These are phyloP conservation scores for Pyrenochaeta sp. DNA, from an alignment of 2,329 filamentous ascomycete species.

Conservation along the genomic window DNA sequence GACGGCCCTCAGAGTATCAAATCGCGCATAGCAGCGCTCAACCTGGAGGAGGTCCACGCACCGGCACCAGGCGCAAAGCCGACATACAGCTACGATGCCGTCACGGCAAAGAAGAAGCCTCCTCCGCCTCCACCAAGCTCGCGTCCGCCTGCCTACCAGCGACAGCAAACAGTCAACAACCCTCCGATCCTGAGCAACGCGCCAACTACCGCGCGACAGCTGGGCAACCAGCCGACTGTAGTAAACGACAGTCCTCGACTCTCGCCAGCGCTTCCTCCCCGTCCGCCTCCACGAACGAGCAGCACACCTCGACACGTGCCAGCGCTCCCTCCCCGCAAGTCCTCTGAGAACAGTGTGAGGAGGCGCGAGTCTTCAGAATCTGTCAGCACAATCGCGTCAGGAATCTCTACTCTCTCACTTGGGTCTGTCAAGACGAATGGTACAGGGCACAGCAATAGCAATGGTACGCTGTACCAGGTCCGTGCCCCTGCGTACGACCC, in stretches of 20 bases:
- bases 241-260: slow-evolving; percentile 27
- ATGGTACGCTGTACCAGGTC: slow-evolving; percentile 49
- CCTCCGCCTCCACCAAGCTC: slow-evolving; percentile 50
- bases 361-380: slow-evolving; percentile 57
- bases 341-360: slow-evolving; percentile 50
- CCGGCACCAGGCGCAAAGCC: slow-evolving; percentile 47
- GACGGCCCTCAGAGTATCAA: slow-evolving; percentile 48
- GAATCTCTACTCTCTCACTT: slow-evolving; percentile 59
- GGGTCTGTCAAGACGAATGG: slow-evolving; percentile 55
- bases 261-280: slow-evolving; percentile 45
- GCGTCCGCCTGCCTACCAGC: slow-evolving; percentile 39
- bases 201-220: slow-evolving; percentile 40
- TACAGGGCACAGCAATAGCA: slow-evolving; percentile 44
- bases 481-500: slow-evolving; percentile 67
- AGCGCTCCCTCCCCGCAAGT: slow-evolving; percentile 54
- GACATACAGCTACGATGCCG: slow-evolving; percentile 46
- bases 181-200: slow-evolving; percentile 51
- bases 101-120: slow-evolving; percentile 46
- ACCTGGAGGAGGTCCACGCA: slow-evolving; percentile 56
- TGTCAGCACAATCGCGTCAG: slow-evolving; percentile 59
- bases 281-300: slow-evolving; percentile 59
- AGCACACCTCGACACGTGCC: slow-evolving; percentile 50
- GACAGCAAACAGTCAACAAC: slow-evolving; percentile 51
- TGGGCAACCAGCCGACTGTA: slow-evolving; percentile 51
- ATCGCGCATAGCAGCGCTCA: slow-evolving; percentile 58